Base-by-base conservation (phyloP, 2,329 filamentous ascomycete species). In the Ophiostoma quercus region DNA sequence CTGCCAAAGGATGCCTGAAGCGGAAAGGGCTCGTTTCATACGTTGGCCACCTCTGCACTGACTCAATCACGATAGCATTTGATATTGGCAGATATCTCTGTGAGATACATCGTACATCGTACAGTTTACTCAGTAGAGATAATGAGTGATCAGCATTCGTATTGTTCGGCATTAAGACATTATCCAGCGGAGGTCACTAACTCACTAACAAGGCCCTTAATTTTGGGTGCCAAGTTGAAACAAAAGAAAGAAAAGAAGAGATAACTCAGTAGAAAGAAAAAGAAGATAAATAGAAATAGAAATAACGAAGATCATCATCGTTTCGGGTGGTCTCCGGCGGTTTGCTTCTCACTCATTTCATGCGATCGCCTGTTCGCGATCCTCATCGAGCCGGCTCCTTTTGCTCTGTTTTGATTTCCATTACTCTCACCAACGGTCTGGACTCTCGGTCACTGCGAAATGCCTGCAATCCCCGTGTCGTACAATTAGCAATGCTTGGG, bases 21-120 rank as follows among this genome's bases (percentile, higher is more conserved):
- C 22, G 25, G 57, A 19, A 62, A 16, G 14, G 57, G 57, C 25
- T 29, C 12, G 57, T 62, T 62, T 62, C 57, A 60, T 60, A 9
- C 57, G 6, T 62, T 62, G 57, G 57, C 25, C 57, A 34, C 57
- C 57, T 25, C 51, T 57, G 51, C 51, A 57, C 51, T 57, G 51
- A 57, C 51, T 57, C 22, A 57, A 41, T 41, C 25, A 41, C 12
- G 7, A 8, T 41, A 41, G 39, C 39, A 34, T 8, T 34, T 34
- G 39, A 39, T 39, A 39, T 39, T 39, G 37, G 37, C 37, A 39
- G 3, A 37, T 29, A 29, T 29, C 34, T 37, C 6, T 37, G 34
- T 37, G 9, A 29, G 25, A 29, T 29, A 29, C 25, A 29, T 29
- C 25, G 25, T 29, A 1, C 25, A 29, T 29, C 25, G 25, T 29